Evolutionary conservation across 768 basidiomycete species (phyloP), one percentile per base, ranked within the genome.

Genomic region (Mycena epipterygia): DNA sequence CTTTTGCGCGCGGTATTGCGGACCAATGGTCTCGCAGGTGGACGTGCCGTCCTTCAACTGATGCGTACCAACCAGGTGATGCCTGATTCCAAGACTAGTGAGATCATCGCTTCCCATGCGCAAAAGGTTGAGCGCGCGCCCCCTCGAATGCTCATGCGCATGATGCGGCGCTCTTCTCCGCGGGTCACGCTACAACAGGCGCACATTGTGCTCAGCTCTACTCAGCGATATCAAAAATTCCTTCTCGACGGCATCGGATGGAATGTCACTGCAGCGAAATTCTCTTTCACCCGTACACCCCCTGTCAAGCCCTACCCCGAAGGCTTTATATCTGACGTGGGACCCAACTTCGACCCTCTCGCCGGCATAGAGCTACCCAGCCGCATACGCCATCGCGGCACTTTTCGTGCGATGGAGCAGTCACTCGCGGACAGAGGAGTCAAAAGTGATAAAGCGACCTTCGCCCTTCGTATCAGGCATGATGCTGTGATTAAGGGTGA

Each of bases 401-500:
- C 82, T 32, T 75, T 86, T 17, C 79, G 78, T 37, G 81, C 89
- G 11, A 76, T 89, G 52, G 29, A 89, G 12, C 79, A 83, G 53
- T 86, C 88, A 9, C 78, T 94, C 39, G 74, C 77, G 32, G 80
- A 77, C 19, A 86, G 88, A 46, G 81, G 82, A 32, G 79, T 91
- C 53, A 85, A 84, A 72, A 86, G 86, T 68, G 91, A 95, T 76
- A 81, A 84, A 37, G 84, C 86, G 32, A 88, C 89, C 60, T 80
- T 90, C 58, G 88, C 87, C 11, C 79, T 93, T 71, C 89, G 91
- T 49, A 89, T 95, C 65, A 82, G 85, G 69, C 87, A 89, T 52
- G 90, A 93, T 68, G 89, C 86, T 11, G 82, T 89, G 23, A 77
- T 88, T 51, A 85, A 85, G 64, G 75, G 82, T 46, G 87, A 93